These are phyloP conservation scores for Beta macrorhiza DNA, from an alignment of 179 eudicot genomes.

Conservation along the genomic window DNA sequence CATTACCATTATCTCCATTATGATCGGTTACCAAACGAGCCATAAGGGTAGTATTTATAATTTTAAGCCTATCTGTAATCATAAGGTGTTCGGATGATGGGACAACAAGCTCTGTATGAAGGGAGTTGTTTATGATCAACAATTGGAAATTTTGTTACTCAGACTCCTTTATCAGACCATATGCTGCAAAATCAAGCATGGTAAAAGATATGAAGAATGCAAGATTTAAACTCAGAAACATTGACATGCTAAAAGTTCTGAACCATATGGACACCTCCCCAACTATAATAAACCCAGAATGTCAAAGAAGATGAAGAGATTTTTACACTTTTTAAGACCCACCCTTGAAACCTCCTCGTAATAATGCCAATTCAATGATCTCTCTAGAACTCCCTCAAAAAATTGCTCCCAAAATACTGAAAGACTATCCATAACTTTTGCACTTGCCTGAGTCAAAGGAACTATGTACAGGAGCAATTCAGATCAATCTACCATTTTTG, in stretches of 20 bases:
- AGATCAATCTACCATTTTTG: constrained; percentile 8
- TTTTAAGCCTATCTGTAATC: too few relatives aligned
- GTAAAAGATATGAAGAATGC: constrained; percentile 10
- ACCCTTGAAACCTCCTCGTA: constrained; percentile 3
- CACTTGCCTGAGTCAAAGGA: constrained; percentile 27
- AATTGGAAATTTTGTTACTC: not conserved
- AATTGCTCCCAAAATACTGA: constrained; percentile 29
- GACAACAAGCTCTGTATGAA: too few relatives aligned
- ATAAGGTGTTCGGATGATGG: too few relatives aligned
- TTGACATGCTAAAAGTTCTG: constrained; percentile 8
- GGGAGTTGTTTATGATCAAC: too few relatives aligned
- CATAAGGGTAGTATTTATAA: too few relatives aligned
- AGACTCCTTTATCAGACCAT: not conserved
- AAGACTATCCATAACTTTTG: constrained; percentile 31
- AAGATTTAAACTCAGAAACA: not conserved
- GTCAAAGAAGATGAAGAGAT: constrained; percentile 25
- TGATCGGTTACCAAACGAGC: too few relatives aligned
- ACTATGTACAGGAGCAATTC: constrained; percentile 31
- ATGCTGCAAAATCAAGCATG: not conserved
- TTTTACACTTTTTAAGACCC: constrained; percentile 23
- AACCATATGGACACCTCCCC: constrained; percentile 25
- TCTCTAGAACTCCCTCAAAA: constrained; percentile 1
- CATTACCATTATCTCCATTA: too few relatives aligned
- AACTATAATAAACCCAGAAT: constrained; percentile 24
- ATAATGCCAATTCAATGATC: constrained; percentile 16